Evolutionary conservation across 2,329 filamentous ascomycete genomes (phyloP), one percentile per base, ranked within the genome.

Genomic region (Lasiodiplodia theobromae): DNA sequence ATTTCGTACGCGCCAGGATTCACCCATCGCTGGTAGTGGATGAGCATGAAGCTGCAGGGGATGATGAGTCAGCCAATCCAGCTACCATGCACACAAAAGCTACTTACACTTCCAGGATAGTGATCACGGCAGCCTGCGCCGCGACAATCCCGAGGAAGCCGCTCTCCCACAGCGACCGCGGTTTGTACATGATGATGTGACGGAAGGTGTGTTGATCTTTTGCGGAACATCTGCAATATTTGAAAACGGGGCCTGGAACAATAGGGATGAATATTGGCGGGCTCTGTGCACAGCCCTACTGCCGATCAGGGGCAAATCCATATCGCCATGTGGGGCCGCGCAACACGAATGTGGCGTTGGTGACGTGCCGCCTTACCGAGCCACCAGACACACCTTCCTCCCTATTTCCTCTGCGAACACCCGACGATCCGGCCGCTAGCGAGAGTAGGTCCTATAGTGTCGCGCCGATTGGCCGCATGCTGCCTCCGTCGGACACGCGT

Each of bases 101-200:
- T 12, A 60, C 56, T 28, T 25, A 60, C 56, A 60, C 37, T 47
- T 60, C 57, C 23, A 60, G 38, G 38, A 60, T 60, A 7, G 38
- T 44, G 37, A 47, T 60, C 10, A 60, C 57, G 23, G 38, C 57
- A n/a, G 57, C 57, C 57, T 60, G 57, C 11, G 21, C 21, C 12
- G 37, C 57, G 37, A 60, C 57, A 16, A 25, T 60, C 21, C 57
- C 57, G 38, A 60, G 57, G 38, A 60, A 60, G 21, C 57, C 57
- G 38, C 10, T 25, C 18, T 60, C 57, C 57, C 57, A 60, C 21
- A 47, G 38, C 21, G 57, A 60, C n/a, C 57, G 57, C 57, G 57
- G 57, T 23, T 60, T 60, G 57, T 60, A 60, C 57, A 60, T 60
- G 57, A 44, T 25, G 54, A 23, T 38, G 34, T 16, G 54, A 38